Evolutionary conservation across 2,329 filamentous ascomycete species (phyloP).

Genomic region (Aspergillus fructus): DNA sequence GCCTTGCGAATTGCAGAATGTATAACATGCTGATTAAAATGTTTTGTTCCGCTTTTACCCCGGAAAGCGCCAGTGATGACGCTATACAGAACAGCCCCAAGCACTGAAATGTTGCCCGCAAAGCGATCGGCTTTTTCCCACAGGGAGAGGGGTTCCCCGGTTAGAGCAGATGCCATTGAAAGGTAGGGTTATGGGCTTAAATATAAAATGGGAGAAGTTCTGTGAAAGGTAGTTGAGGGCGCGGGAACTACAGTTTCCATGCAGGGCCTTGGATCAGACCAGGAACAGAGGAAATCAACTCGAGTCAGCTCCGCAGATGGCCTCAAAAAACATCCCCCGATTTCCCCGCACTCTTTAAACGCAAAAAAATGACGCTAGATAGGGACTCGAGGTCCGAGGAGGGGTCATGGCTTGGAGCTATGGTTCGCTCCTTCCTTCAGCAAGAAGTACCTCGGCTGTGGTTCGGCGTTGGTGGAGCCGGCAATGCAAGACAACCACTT

Average conservation of each 20-base stretch:
- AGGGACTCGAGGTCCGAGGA: background rate
- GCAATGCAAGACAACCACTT: background rate
- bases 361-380: background rate
- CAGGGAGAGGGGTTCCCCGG: slow-evolving; percentile 26
- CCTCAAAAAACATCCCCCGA: no score
- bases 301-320: background rate
- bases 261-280: background rate
- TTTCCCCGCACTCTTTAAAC: background rate
- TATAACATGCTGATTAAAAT: slow-evolving; percentile 36
- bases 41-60: slow-evolving; percentile 35
- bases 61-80: slow-evolving; percentile 40
- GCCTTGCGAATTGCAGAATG: slow-evolving; percentile 32
- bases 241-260: background rate
- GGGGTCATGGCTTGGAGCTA: background rate
- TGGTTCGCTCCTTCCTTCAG: background rate
- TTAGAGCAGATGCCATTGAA: slow-evolving; percentile 15
- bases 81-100: slow-evolving; percentile 27
- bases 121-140: slow-evolving; percentile 36
- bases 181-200: background rate
- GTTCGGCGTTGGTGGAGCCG: background rate
- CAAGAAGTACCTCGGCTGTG: background rate
- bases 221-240: background rate
- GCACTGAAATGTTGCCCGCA: slow-evolving; percentile 25
- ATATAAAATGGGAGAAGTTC: background rate
- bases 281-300: background rate